These are phyloP conservation scores for Senecio squalidus DNA, from an alignment of 140 eudicot species.

Conservation along the genomic window DNA sequence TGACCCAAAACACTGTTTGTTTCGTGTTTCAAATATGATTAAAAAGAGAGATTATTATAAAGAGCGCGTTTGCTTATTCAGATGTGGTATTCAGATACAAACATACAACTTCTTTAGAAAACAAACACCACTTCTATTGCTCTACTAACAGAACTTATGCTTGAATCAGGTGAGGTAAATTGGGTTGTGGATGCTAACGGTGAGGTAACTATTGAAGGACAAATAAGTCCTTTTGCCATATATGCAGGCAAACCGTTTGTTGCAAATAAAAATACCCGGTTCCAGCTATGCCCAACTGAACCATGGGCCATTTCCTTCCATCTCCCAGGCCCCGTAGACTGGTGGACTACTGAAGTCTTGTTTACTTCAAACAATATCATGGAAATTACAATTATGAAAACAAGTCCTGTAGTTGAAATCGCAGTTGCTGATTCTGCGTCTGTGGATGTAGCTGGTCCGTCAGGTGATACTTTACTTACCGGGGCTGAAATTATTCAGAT, in stretches of 20 bases:
- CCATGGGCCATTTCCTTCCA: constrained; percentile 20
- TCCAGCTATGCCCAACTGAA: constrained; percentile 17
- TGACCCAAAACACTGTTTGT: no score
- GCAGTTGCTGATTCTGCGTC: background rate
- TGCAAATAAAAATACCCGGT: background rate
- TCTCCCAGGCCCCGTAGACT: constrained; percentile 17
- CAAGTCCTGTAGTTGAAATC: background rate
- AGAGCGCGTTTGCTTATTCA: no score
- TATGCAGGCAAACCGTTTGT: background rate
- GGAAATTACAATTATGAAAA: constrained; percentile 15
- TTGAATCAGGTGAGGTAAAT: constrained; percentile 9
- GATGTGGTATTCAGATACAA: no score
- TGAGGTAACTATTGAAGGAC: constrained; percentile 17
- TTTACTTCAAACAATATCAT: background rate
- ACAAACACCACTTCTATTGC: no score
- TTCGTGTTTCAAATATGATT: no score
- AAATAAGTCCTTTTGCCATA: constrained; percentile 4
- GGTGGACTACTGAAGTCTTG: background rate
- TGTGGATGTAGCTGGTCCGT: background rate
- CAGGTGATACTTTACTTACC: background rate
- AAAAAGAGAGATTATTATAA: no score
- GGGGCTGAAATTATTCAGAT: background rate
- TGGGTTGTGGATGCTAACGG: background rate
- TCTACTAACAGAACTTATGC: constrained; percentile 1
- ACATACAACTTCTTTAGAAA: no score